Base-by-base conservation (phyloP, 2,329 filamentous ascomycete genomes). In the Lachnellula cervina region DNA sequence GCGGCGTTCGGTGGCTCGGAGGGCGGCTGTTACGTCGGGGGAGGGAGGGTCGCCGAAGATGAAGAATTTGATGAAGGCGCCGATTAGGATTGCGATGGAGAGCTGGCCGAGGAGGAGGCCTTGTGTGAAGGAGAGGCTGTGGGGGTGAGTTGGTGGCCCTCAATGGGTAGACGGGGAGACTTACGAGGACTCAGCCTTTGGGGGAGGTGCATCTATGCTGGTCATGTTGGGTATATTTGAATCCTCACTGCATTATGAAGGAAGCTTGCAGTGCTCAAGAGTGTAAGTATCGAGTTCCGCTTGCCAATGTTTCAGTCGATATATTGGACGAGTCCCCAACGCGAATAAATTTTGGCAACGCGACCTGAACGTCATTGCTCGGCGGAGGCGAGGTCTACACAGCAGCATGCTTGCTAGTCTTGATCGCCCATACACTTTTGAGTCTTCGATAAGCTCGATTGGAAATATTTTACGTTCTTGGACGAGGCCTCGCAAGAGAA, bases 61-160 rank as follows among this genome's bases (percentile, higher is more conserved):
- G 81, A 99, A 99, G 82, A 97, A 99, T 71, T 96, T 96, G 73
- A 99, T 97, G 74, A 99, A 97, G 64, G 88, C 90, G 62, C 91
- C 92, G 59, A 99, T 84, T 40, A 99, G 80, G 23, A 97, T 77
- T 14, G 96, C 89, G 46, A 99, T 89, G 2, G 91, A 96, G 51
- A 99, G 80, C 72, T 99, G 94, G 49, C 94, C 94, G 34, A 97
- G 80, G 49, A 99, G 84, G 64, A 99, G 87, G 28, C 94, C 94
- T 71, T 96, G 90, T 0, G 90, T 96, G 72, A 97, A 97, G 37
- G 90, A 94, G 64, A 94, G 78, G 42, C 90, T 93, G 68, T 21
- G 32, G 5, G 19, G 11, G 43, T 49, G 19, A 48, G 51, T 42
- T 58, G 50, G 42, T 37, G n/a, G 3, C 28, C 32, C 35, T 49